Conservation (phyloP, 1,139 yeast genomes). For the Debaryomyces sp. region DNA sequence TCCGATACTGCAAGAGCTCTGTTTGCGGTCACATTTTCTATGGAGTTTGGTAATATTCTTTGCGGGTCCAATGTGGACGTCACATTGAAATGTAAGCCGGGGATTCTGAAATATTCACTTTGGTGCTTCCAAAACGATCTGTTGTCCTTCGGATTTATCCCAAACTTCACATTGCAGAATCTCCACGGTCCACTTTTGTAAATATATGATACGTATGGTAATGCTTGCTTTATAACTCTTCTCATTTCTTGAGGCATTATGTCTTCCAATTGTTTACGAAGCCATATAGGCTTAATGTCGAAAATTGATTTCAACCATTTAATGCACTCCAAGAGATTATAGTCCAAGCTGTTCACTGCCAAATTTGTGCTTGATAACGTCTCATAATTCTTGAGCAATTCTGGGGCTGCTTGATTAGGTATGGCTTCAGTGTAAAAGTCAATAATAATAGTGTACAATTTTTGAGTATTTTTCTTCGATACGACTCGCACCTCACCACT, state of each 20-base stretch:
- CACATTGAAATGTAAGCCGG: conserved; percentile 29
- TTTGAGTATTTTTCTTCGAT: conserved; percentile 38
- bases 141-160: conserved; percentile 72
- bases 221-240: conserved; percentile 65
- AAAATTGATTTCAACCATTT: conserved; percentile 57
- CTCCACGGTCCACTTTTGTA: conserved; percentile 95
- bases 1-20: conserved; percentile 40
- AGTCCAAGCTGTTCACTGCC: conserved; percentile 31
- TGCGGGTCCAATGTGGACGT: conserved; percentile 10
- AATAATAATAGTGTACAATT: conserved; percentile 50
- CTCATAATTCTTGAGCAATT: conserved; percentile 37
- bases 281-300: conserved; percentile 80
- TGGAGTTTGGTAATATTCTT: conserved; percentile 21
- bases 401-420: conserved; percentile 37
- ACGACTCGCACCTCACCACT: conserved; percentile 58
- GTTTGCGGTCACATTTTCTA: conserved; percentile 17
- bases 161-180: conserved; percentile 79
- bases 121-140: conserved; percentile 67
- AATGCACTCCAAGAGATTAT: conserved; percentile 50
- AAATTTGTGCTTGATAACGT: conserved; percentile 23
- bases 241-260: conserved; percentile 56
- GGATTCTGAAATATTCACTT: conserved; percentile 78
- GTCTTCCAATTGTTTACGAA: conserved; percentile 71
- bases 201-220: conserved; percentile 81
- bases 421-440: conserved; percentile 35